Evolutionary conservation across 2,329 filamentous ascomycete species (phyloP).

Genomic region (Exophiala viscosa): DNA sequence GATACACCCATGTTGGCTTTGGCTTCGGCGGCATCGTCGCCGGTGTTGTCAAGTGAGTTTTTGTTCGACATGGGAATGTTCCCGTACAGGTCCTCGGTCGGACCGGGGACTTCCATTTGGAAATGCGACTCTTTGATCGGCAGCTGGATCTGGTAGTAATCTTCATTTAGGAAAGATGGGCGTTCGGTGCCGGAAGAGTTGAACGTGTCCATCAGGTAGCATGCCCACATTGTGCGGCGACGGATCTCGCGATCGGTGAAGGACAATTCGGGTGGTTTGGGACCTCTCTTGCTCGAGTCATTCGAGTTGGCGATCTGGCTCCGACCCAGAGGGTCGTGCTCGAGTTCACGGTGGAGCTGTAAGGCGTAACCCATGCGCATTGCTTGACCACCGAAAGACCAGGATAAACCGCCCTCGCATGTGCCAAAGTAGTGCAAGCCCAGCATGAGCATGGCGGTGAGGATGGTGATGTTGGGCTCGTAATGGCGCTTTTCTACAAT

Average conservation of each 20-base stretch:
- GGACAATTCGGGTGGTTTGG: conserved; percentile 62
- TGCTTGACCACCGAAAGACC: conserved; percentile 91
- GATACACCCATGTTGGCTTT: conserved; percentile 90
- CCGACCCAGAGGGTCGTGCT: conserved; percentile 70
- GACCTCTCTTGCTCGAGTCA: conserved; percentile 18
- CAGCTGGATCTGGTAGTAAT: conserved; percentile 81
- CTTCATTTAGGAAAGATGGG: conserved; percentile 85
- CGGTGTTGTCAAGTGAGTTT: conserved; percentile 52
- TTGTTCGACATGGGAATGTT: conserved; percentile 60
- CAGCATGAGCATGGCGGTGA: conserved; percentile 83
- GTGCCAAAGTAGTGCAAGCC: conserved; percentile 95
- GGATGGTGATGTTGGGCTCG: conserved; percentile 90
- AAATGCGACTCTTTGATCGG: conserved; percentile 89
- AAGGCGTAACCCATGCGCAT: conserved; percentile 96
- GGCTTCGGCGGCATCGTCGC: conserved; percentile 18
- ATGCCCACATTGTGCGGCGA: conserved; percentile 94
- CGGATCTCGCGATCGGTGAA: conserved; percentile 92
- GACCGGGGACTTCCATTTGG: conserved; percentile 82
- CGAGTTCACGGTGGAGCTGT: conserved; percentile 86
- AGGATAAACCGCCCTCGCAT: conserved; percentile 91
- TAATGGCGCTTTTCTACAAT: conserved; percentile 87
- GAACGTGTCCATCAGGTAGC: conserved; percentile 95
- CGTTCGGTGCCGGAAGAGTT: conserved; percentile 93
- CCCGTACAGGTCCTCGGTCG: conserved; percentile 78
- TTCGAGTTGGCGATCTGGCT: conserved; percentile 39